Evolutionary conservation across 23 red algal species (phyloP), one percentile per base, ranked within the genome.

Genomic region (Chondrus crispus): DNA sequence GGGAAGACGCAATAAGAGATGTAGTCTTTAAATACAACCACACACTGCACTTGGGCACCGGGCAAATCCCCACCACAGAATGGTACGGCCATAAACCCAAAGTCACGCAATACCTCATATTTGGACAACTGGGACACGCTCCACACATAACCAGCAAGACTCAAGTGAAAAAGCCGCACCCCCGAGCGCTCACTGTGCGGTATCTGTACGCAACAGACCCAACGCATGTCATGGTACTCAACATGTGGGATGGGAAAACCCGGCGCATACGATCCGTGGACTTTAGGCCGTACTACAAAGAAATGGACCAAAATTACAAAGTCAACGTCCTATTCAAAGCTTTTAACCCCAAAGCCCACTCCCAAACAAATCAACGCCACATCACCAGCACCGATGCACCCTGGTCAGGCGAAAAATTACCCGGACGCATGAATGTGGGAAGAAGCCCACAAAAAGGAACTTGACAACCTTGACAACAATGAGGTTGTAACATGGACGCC

Each of bases 251-350:
- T 47, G 30, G 36, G 2, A 3, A 24, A 9, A 58, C 51, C 45
- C 66, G 62, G 18, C 33, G 32, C 16, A 62, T 77, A 28, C 35
- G 84, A 60, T 40, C 64, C 45, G 33, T 41, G 2, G 84, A 88
- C 49, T 88, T 88, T n/a, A 2, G 75, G 12, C 84, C 84, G n/a
- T 74, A 75, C 29, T 46, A 88, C 49, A n/a, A 52, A 47, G 14
- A 52, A 5, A 58, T 16, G 43, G 83, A 87, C 11, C 83, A 58
- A 13, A 30, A 88, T 53, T 19, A 74, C 62, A 51, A 33, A 6
- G 18, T 42, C 58, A 48, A 68, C 64, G 57, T 73, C 75, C 58
- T 32, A 32, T 32, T 32, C 7, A 64, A 32, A 64, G 58, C 26
- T n/a, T 30, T 32, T n/a, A 32, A 64, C 58, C 58, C 26, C 24